Conservation (phyloP, 768 basidiomycete genomes). For the Tylopilus plumbeoviolaceoides region DNA sequence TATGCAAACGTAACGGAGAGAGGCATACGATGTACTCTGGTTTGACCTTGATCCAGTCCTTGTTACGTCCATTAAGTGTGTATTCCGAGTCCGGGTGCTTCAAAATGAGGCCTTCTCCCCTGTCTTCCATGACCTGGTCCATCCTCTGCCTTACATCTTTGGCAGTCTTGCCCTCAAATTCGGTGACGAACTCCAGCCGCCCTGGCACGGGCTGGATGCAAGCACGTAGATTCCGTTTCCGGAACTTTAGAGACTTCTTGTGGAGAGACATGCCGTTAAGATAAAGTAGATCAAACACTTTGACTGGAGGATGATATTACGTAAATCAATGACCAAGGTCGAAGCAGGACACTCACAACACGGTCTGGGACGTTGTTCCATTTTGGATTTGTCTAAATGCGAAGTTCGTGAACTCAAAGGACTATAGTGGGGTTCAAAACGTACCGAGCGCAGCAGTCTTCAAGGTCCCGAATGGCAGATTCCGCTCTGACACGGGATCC, state of each 20-base stretch:
- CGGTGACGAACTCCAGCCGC: slow-evolving; percentile 72
- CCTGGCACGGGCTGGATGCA: slow-evolving; percentile 70
- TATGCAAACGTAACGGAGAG: neutral
- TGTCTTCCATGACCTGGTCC: slow-evolving; percentile 76
- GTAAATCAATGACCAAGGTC: neutral
- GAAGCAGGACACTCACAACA: slow-evolving; percentile 62
- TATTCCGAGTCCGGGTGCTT: slow-evolving; percentile 84
- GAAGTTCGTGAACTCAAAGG: neutral
- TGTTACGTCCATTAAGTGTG: slow-evolving; percentile 79
- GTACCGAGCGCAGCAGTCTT: slow-evolving; percentile 88
- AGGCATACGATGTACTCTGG: slow-evolving; percentile 77
- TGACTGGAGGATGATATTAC: slow-evolving; percentile 55
- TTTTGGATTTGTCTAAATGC: slow-evolving; percentile 60
- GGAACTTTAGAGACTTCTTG: slow-evolving; percentile 63
- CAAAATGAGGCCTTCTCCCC: slow-evolving; percentile 91
- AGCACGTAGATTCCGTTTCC: slow-evolving; percentile 72
- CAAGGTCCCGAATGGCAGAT: slow-evolving; percentile 88
- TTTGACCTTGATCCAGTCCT: slow-evolving; percentile 94
- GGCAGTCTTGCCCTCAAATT: slow-evolving; percentile 71
- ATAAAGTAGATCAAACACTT: slow-evolving; percentile 91
- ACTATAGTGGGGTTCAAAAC: slow-evolving; percentile 7
- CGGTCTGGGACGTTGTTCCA: slow-evolving; percentile 73
- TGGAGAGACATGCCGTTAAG: slow-evolving; percentile 81
- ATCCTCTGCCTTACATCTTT: slow-evolving; percentile 79
- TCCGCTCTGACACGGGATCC: slow-evolving; percentile 87